A percentile compares a stretch with the other conserved stretches of the same genome.
phyloP scores from a whole-genome alignment of 2,329 filamentous ascomycete species.

The Ophiostoma pallidulum region DNA sequence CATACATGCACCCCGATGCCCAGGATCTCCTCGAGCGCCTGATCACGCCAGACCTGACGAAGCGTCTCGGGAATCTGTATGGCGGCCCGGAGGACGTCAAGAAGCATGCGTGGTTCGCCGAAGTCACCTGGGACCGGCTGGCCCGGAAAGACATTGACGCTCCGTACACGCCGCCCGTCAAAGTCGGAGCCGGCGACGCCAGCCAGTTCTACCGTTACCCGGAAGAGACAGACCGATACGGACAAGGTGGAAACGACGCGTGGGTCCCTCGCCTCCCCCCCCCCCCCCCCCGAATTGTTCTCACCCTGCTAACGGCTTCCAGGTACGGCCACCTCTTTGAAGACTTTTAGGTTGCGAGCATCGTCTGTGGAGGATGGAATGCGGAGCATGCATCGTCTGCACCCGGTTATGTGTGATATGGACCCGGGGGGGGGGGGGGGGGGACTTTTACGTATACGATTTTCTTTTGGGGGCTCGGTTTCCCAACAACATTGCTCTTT shows the following conservation, averaged over 20 bases:
- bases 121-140: constrained; percentile 95
- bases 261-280: too few species aligned
- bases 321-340: constrained; percentile 67
- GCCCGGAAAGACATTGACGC: constrained; percentile 96
- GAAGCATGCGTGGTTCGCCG: constrained; percentile 89
- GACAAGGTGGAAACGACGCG: constrained; percentile 70
- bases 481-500: neutral
- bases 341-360: constrained; percentile 55
- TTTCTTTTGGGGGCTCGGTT: neutral
- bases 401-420: neutral
- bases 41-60: constrained; percentile 91
- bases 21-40: constrained; percentile 86
- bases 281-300: neutral
- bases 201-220: constrained; percentile 98
- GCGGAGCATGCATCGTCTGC: too few species aligned
- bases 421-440: too few species aligned
- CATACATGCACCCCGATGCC: constrained; percentile 89
- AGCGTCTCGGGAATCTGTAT: constrained; percentile 88
- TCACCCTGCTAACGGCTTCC: neutral
- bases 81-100: constrained; percentile 88
- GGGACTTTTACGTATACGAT: neutral
- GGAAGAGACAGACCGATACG: constrained; percentile 91
- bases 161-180: constrained; percentile 91
- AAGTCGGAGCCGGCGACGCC: constrained; percentile 86
- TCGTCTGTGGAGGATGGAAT: neutral